These are phyloP conservation scores for Ascochyta rabiei DNA, from an alignment of 2,329 filamentous ascomycete species.

Conservation along the genomic window DNA sequence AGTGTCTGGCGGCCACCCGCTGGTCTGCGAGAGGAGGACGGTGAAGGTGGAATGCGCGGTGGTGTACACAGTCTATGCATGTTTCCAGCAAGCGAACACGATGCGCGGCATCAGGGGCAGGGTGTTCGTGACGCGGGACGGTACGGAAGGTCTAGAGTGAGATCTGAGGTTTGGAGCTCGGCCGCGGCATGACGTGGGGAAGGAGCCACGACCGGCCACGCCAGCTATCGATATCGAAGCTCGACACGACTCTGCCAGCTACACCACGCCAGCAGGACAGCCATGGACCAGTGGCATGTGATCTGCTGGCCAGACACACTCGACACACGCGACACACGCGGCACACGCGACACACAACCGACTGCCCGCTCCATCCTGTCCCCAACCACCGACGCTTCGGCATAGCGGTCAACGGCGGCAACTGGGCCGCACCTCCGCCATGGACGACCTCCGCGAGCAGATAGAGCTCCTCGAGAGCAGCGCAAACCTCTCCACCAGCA, in stretches of 20 bases:
- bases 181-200: slow-evolving; percentile 11
- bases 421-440: slow-evolving; percentile 37
- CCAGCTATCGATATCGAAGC: slow-evolving; percentile 1
- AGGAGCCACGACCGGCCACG: slow-evolving; percentile 6
- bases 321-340: slow-evolving; percentile 10
- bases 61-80: slow-evolving; percentile 27
- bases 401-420: slow-evolving; percentile 2
- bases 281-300: slow-evolving; percentile 30
- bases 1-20: slow-evolving; percentile 25
- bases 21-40: slow-evolving; percentile 18
- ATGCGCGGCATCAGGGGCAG: slow-evolving; percentile 9
- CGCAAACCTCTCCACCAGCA: slow-evolving; percentile 71
- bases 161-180: not conserved
- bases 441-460: slow-evolving; percentile 74
- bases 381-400: not conserved
- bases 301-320: slow-evolving; percentile 27
- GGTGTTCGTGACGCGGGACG: not conserved
- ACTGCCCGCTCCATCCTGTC: not conserved
- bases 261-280: slow-evolving; percentile 27
- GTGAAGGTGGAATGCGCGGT: slow-evolving; percentile 1
- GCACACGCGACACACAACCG: not conserved
- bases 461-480: slow-evolving; percentile 73
- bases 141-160: slow-evolving; percentile 2
- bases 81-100: slow-evolving; percentile 13
- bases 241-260: slow-evolving; percentile 6